Evolutionary conservation across 352 stramenopile species (phyloP).

Genomic region (Globisporangium heterothallicum): DNA sequence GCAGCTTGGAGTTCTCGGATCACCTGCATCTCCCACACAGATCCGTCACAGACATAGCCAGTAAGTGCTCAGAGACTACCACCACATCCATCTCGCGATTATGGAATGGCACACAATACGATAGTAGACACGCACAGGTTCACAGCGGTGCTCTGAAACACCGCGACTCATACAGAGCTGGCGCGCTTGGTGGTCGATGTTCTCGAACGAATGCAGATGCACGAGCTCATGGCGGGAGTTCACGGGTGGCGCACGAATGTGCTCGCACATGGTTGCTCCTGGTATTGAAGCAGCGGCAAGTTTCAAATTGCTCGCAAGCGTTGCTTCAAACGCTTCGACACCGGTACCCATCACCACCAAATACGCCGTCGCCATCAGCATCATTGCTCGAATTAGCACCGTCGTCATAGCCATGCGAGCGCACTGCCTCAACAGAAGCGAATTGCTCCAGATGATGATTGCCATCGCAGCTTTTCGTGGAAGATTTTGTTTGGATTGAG

Average conservation of each 20-base stretch:
- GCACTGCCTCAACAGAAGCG: no score
- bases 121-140: constrained; percentile 10
- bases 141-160: constrained; percentile 30
- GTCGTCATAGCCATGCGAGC: background rate
- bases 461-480: background rate
- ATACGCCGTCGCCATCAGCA: background rate
- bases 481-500: background rate
- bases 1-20: constrained; percentile 25
- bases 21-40: no score
- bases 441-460: background rate
- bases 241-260: constrained; percentile 16
- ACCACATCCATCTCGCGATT: no score
- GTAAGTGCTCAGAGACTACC: no score
- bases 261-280: constrained; percentile 11
- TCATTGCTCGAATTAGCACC: no score
- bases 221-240: constrained; percentile 28
- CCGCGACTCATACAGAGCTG: constrained; percentile 16
- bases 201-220: constrained; percentile 32
- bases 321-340: background rate
- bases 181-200: constrained; percentile 22
- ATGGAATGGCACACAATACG: background rate
- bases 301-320: background rate
- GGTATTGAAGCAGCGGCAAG: background rate
- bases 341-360: background rate
- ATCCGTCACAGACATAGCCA: no score